Evolutionary conservation across 768 basidiomycete genomes (phyloP).

Genomic region (Calvatia gigantea): DNA sequence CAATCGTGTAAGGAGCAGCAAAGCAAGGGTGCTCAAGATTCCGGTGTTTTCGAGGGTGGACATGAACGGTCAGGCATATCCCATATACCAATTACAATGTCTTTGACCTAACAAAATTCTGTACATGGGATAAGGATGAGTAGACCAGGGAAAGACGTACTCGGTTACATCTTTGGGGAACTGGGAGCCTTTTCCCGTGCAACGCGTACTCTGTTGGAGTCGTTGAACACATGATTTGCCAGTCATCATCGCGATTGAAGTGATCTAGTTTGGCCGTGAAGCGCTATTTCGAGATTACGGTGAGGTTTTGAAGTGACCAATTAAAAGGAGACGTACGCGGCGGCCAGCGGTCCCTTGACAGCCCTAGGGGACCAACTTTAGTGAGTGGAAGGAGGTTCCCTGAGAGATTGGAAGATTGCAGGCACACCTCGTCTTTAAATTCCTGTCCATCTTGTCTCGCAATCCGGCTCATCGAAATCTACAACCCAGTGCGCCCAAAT

Average conservation of each 20-base stretch:
- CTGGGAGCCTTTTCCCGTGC: not conserved
- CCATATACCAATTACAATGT: not conserved
- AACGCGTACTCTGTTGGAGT: not conserved
- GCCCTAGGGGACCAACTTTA: not conserved
- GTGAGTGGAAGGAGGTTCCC: not conserved
- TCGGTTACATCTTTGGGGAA: not conserved
- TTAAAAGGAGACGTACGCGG: not conserved
- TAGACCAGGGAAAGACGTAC: not conserved
- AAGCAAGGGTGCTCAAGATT: not conserved
- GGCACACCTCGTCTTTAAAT: not conserved
- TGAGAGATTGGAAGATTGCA: not conserved
- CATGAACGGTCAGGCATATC: not conserved
- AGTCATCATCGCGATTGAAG: not conserved
- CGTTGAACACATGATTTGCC: slow-evolving; percentile 4
- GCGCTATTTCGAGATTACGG: not conserved
- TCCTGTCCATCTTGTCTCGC: not conserved
- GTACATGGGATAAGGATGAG: not conserved
- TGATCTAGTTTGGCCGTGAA: not conserved
- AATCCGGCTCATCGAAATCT: slow-evolving; percentile 4
- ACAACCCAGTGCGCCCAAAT: slow-evolving; percentile 8
- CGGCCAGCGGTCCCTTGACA: not conserved
- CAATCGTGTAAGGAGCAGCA: no score
- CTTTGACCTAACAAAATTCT: not conserved
- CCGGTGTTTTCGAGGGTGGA: not conserved
- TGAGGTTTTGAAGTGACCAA: not conserved